Evolutionary conservation across 768 basidiomycete species (phyloP), one percentile per base, ranked within the genome.

Genomic region (Amanita polypyramis): DNA sequence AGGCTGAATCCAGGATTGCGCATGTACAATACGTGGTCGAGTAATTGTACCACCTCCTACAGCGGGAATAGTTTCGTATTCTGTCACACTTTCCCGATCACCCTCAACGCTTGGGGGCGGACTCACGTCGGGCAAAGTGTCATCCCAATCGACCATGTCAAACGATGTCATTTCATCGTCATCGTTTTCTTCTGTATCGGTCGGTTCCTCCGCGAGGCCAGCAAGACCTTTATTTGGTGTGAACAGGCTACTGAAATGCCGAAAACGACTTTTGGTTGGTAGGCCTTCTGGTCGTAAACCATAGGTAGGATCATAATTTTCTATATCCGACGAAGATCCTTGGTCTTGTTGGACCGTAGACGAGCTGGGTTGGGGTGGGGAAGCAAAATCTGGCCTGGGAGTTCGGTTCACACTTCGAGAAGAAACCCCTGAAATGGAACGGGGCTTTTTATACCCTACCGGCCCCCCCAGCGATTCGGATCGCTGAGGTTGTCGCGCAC

Each of bases 251-350:
- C 84, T 79, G 54, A 96, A 93, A 5, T 76, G 76, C 38, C 75
- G 72, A 62, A 94, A 96, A 3, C 81, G 76, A 51, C 83, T 84
- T 65, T 91, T 94, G 1, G 76, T 74, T 0, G 93, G 93, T 1
- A 95, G 70, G 1, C 89, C 87, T 58, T 97, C 94, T 0, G 92
- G 91, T 20, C 95, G 83, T 10, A 98, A 69, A 12, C 95, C 95
- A 59, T 99, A 97, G 0, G 95, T 97, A 0, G 93, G 95, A 58
- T 98, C 95, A 62, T 88, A 96, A 52, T 87, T 82, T 65, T 96
- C 93, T 27, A 92, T 59, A 20, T 72, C 70, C 4, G 67, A 63
- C 47, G 64, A 60, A 45, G 67, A 58, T 33, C 47, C 46, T 25
- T 55, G 56, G 43, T 70, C 68, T 27, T 58, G 59, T 48, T 62